phyloP scores from a whole-genome alignment of 1,284 basidiomycete genomes.

The Waitea zeae region DNA sequence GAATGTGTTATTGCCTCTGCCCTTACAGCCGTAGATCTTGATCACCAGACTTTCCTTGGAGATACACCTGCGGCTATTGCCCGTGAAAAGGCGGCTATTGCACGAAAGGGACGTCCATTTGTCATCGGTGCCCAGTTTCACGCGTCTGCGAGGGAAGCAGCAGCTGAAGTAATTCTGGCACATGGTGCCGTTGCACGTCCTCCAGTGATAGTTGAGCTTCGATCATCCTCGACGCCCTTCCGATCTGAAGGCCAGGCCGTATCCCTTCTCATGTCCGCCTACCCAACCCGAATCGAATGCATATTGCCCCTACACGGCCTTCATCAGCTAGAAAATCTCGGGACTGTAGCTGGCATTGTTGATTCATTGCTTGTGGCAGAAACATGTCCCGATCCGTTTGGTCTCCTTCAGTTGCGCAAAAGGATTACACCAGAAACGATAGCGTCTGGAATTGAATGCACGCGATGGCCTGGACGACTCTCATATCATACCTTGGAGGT shows the following conservation, averaged over 20 bases:
- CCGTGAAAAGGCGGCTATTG: conserved; percentile 74
- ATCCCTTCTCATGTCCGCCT: conserved; percentile 22
- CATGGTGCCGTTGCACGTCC: conserved; percentile 24
- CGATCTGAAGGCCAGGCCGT: neutral
- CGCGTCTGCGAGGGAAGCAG: too few relatives aligned
- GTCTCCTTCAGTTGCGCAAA: conserved; percentile 11
- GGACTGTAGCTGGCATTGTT: conserved; percentile 50
- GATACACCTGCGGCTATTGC: conserved; percentile 63
- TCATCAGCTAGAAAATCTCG: conserved; percentile 75
- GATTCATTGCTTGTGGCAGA: conserved; percentile 32
- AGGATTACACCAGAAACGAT: conserved; percentile 30
- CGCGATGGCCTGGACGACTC: conserved; percentile 74
- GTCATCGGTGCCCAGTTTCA: conserved; percentile 60
- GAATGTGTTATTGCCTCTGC: conserved; percentile 60
- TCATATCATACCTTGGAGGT: conserved; percentile 35
- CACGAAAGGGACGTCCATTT: conserved; percentile 50
- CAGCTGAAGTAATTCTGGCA: conserved; percentile 21
- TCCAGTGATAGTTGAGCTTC: conserved; percentile 17
- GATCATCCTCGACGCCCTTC: neutral
- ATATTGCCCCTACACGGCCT: conserved; percentile 50
- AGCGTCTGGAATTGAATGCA: conserved; percentile 36
- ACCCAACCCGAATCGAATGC: conserved; percentile 15
- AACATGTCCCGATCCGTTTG: conserved; percentile 16
- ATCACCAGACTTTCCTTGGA: conserved; percentile 87
- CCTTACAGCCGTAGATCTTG: conserved; percentile 77